Conservation (phyloP, 306 rosid species). For the Begonia peltatifolia region DNA sequence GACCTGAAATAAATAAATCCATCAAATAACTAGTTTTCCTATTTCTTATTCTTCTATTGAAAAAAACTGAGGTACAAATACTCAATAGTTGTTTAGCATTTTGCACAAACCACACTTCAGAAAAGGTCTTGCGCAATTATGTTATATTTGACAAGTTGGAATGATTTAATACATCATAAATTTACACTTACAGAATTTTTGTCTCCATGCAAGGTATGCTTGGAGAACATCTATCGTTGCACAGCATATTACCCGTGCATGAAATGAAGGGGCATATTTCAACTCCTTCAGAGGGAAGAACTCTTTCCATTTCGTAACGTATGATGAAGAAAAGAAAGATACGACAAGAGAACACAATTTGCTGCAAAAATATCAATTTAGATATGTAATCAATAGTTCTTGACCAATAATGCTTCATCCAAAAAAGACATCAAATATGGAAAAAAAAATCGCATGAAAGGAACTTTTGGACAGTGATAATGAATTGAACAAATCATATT, state of each 20-base stretch:
- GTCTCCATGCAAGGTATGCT: constrained; percentile 71
- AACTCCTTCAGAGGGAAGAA: constrained; percentile 44
- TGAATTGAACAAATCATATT: too few species aligned
- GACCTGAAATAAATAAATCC: constrained; percentile 21
- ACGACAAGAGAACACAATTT: constrained; percentile 52
- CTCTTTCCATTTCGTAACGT: constrained; percentile 47
- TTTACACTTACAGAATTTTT: constrained; percentile 37
- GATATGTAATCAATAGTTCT: background rate
- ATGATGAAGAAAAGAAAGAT: constrained; percentile 56
- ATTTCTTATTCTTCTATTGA: too few species aligned
- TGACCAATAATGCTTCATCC: background rate
- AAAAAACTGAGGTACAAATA: too few species aligned
- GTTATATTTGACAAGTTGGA: too few species aligned
- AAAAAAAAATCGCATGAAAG: background rate
- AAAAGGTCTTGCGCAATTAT: too few species aligned
- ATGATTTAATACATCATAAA: too few species aligned
- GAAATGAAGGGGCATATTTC: constrained; percentile 40
- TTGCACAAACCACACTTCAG: too few species aligned
- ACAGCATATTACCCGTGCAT: constrained; percentile 43
- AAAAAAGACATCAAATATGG: background rate
- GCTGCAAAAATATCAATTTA: constrained; percentile 18
- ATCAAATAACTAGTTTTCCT: too few species aligned
- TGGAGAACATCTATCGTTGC: constrained; percentile 62
- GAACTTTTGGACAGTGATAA: background rate
- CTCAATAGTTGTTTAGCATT: too few species aligned